Evolutionary conservation across 805 yeast species (phyloP).

Genomic region (Spathaspora girioi): DNA sequence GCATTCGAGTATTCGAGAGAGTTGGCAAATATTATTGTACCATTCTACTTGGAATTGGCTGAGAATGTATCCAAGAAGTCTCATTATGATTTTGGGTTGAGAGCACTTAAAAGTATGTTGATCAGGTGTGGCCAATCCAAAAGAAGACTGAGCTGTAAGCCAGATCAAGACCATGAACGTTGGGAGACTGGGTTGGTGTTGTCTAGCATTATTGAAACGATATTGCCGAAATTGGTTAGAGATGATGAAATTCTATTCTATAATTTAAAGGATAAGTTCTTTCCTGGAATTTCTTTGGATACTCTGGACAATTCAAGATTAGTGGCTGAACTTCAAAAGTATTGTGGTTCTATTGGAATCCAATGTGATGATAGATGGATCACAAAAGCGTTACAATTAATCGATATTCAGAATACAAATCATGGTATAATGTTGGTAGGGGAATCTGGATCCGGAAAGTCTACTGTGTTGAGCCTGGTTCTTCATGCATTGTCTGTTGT

Average conservation of each 20-base stretch:
- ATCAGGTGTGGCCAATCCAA: slow-evolving; percentile 52
- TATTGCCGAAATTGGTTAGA: slow-evolving; percentile 63
- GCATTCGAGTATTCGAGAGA: slow-evolving; percentile 53
- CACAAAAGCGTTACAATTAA: slow-evolving; percentile 56
- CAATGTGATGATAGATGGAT: slow-evolving; percentile 41
- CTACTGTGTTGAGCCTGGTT: slow-evolving; percentile 49
- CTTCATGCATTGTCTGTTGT: slow-evolving; percentile 38
- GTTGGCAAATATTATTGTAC: slow-evolving; percentile 48
- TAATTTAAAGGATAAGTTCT: slow-evolving; percentile 16
- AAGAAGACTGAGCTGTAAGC: slow-evolving; percentile 13
- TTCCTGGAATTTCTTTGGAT: slow-evolving; percentile 18
- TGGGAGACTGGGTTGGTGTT: slow-evolving; percentile 36
- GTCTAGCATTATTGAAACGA: slow-evolving; percentile 54
- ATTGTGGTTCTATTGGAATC: slow-evolving; percentile 30
- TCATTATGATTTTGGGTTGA: slow-evolving; percentile 89
- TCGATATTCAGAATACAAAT: slow-evolving; percentile 56
- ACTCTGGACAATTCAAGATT: slow-evolving; percentile 23
- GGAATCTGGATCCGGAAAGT: slow-evolving; percentile 69
- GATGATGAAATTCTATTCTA: slow-evolving; percentile 47
- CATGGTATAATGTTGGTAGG: slow-evolving; percentile 86
- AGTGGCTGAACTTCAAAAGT: slow-evolving; percentile 15
- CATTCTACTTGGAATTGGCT: slow-evolving; percentile 48
- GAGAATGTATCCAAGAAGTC: slow-evolving; percentile 45
- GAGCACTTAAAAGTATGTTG: slow-evolving; percentile 72
- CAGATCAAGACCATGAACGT: slow-evolving; percentile 5